phyloP scores from a whole-genome alignment of 345 rosid species.

The Arabidopsis thaliana region DNA sequence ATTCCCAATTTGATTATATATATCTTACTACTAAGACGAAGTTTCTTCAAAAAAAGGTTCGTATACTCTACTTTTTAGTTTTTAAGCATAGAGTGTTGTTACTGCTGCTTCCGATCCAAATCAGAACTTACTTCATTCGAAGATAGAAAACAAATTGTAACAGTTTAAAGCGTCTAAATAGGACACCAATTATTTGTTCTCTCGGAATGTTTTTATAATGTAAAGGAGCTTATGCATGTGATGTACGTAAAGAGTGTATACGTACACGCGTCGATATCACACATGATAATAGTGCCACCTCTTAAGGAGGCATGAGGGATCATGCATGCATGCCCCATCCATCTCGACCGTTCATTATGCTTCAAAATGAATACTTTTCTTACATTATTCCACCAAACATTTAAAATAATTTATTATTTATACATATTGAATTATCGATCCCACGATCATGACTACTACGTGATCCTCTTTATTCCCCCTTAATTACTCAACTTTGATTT shows the following conservation, averaged over 20 bases:
- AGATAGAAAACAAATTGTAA: neutral
- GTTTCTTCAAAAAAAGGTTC: no score
- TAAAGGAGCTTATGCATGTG: constrained; percentile 40
- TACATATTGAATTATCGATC: neutral
- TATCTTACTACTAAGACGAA: no score
- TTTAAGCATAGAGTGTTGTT: no score
- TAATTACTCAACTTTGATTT: constrained; percentile 8
- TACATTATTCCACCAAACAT: constrained; percentile 28
- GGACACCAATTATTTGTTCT: constrained; percentile 16
- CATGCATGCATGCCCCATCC: constrained; percentile 44
- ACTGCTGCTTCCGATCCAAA: neutral
- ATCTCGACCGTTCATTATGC: constrained; percentile 43
- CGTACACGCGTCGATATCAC: constrained; percentile 39
- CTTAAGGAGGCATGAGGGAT: constrained; percentile 43
- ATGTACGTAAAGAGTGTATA: constrained; percentile 35
- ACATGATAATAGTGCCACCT: constrained; percentile 47
- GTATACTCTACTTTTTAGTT: no score
- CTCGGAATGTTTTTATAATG: constrained; percentile 21
- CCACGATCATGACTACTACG: constrained; percentile 38
- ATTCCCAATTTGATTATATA: neutral
- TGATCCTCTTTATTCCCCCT: constrained; percentile 38
- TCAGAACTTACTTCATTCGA: constrained; percentile 5
- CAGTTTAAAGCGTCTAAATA: neutral
- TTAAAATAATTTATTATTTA: neutral
- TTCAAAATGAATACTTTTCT: constrained; percentile 16